Conservation (phyloP, 441 rosid genomes). For the Mallotus repandus region DNA sequence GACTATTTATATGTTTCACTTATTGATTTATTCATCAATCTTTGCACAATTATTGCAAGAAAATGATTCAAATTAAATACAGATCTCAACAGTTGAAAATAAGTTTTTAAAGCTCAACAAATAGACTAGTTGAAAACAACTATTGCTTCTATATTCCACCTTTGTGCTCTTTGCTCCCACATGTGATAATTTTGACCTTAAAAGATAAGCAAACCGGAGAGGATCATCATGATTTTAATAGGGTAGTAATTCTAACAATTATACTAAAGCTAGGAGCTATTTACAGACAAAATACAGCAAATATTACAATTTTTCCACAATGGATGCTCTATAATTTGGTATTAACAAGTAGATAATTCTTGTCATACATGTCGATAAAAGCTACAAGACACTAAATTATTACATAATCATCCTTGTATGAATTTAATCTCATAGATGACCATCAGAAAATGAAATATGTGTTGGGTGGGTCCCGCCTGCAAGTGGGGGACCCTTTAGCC, state of each 20-base stretch:
- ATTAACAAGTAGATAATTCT: not conserved
- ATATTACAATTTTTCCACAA: not conserved
- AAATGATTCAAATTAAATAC: too few relatives aligned
- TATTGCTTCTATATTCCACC: too few relatives aligned
- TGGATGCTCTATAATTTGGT: not conserved
- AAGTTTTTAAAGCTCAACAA: too few relatives aligned
- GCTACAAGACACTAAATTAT: not conserved
- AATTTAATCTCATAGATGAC: not conserved
- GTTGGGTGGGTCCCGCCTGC: too few relatives aligned
- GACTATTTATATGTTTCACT: too few relatives aligned
- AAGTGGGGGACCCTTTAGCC: too few relatives aligned
- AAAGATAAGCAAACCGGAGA: not conserved
- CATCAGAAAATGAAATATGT: slow-evolving; percentile 63
- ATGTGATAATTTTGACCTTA: too few relatives aligned
- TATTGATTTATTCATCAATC: too few relatives aligned
- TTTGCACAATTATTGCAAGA: too few relatives aligned
- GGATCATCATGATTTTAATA: not conserved
- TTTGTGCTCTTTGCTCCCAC: too few relatives aligned
- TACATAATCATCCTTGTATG: not conserved
- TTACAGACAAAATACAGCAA: not conserved
- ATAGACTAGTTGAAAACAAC: too few relatives aligned
- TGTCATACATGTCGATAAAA: not conserved
- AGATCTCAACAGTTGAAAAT: too few relatives aligned
- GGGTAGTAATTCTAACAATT: not conserved
- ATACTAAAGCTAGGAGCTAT: not conserved